These are phyloP conservation scores for Ogataea philodendri DNA, from an alignment of 805 yeast genomes.

Conservation along the genomic window DNA sequence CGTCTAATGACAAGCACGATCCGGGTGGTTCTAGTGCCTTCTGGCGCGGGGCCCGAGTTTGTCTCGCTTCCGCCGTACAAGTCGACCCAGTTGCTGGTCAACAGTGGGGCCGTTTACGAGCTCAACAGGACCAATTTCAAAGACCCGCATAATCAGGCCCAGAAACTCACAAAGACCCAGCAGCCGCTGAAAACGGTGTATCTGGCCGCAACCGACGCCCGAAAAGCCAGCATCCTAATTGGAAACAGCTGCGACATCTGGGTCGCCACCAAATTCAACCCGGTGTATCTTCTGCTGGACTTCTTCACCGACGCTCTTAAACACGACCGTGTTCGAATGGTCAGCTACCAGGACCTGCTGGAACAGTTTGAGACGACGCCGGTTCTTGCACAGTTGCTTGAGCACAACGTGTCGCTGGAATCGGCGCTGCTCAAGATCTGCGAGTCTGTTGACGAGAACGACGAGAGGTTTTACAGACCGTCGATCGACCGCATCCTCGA, in stretches of 20 bases:
- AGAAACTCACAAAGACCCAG: slow-evolving; percentile 30
- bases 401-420: slow-evolving; percentile 28
- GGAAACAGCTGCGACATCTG: slow-evolving; percentile 40
- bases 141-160: slow-evolving; percentile 33
- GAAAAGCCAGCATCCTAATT: slow-evolving; percentile 36
- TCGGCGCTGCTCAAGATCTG: slow-evolving; percentile 34
- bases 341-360: slow-evolving; percentile 44
- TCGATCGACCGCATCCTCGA: slow-evolving; percentile 38
- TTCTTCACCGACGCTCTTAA: slow-evolving; percentile 32
- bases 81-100: slow-evolving; percentile 18
- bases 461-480: slow-evolving; percentile 45
- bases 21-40: slow-evolving; percentile 19
- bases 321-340: slow-evolving; percentile 32
- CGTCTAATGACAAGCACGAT: slow-evolving; percentile 10
- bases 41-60: not conserved
- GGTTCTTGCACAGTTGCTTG: slow-evolving; percentile 19
- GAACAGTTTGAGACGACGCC: slow-evolving; percentile 31
- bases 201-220: slow-evolving; percentile 24
- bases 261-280: slow-evolving; percentile 41
- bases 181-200: slow-evolving; percentile 43
- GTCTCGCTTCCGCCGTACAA: slow-evolving; percentile 4
- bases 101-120: slow-evolving; percentile 36
- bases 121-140: slow-evolving; percentile 38
- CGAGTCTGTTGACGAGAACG: slow-evolving; percentile 43
- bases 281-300: slow-evolving; percentile 39